Evolutionary conservation across 1,284 basidiomycete species (phyloP), one percentile per base, ranked within the genome.

Genomic region (Tilletia horrida): DNA sequence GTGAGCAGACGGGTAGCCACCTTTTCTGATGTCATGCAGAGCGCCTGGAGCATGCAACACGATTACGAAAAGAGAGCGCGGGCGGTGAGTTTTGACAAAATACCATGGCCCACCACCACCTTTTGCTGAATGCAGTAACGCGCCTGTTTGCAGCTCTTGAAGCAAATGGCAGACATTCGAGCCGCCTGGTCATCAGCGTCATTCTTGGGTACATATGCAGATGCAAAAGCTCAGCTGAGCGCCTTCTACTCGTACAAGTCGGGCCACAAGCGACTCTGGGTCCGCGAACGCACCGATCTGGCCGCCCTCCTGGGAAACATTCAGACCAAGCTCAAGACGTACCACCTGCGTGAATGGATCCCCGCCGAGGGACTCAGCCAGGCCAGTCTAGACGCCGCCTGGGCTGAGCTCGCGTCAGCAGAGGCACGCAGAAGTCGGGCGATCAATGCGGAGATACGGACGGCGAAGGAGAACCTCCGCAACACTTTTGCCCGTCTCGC

Each of bases 1-100:
- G 93, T 93, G 21, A 91, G 92, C 1, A 87, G 94, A 59, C 87
- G 95, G 16, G 91, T 98, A 0, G 92, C 93, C 80, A 95, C 95
- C 79, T 97, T 97, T 78, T 93, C 92, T 1, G 92, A 97, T 73
- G 87, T 96, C 69, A 93, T 97, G 90, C 91, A 91, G 65, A 80
- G 83, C 48, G 79, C 85, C 25, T 84, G 83, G 84, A 79, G 88
- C 18, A 90, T 90, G 72, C 87, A 87, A 79, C 93, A 93, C 77
- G 94, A 97, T 82, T 97, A 97, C 79, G 94, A 97, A 80, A 86
- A 89, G n/a, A 89, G 94, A 52, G 89, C 90, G 55, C 86, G 86
- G 67, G 85, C 87, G 66, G 90, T 91, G 79, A 57, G 55, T 59
- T 18, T 1, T 4, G 35, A 11, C 35, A 40, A 40, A 40, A 40